Evolutionary conservation across 441 rosid genomes (phyloP).

Genomic region (Lepidium campestre): DNA sequence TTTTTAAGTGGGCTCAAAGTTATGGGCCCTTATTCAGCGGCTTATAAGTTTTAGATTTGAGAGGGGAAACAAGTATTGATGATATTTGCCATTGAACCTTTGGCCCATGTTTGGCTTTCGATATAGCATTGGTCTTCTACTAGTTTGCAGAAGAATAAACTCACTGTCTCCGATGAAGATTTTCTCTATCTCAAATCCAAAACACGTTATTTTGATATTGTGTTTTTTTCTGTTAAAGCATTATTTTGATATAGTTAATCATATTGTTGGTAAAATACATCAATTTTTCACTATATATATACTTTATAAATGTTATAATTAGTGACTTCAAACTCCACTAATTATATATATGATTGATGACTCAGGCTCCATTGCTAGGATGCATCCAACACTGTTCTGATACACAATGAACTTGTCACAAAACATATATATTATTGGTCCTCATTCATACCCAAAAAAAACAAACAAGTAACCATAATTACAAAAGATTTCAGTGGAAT

Average conservation of each 20-base stretch:
- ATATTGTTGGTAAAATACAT: not conserved
- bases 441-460: not conserved
- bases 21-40: too few relatives aligned
- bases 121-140: too few relatives aligned
- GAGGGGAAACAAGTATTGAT: too few relatives aligned
- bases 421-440: constrained; percentile 1
- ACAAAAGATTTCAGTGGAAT: not conserved
- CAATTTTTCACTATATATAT: not conserved
- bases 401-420: constrained; percentile 4
- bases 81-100: too few relatives aligned
- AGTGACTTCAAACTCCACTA: constrained; percentile 3
- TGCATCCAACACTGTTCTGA: constrained; percentile 5
- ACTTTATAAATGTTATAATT: not conserved
- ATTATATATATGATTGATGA: constrained; percentile 9
- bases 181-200: too few relatives aligned
- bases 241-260: not conserved
- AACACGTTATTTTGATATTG: too few relatives aligned
- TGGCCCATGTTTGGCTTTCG: too few relatives aligned
- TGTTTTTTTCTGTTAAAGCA: too few relatives aligned
- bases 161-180: too few relatives aligned
- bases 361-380: constrained; percentile 14
- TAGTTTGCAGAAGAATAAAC: too few relatives aligned
- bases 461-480: not conserved
- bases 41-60: too few relatives aligned
- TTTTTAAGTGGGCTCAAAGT: too few relatives aligned